Evolutionary conservation across 352 stramenopile genomes (phyloP), one percentile per base, ranked within the genome.

Genomic region (Pythium aristosporum): DNA sequence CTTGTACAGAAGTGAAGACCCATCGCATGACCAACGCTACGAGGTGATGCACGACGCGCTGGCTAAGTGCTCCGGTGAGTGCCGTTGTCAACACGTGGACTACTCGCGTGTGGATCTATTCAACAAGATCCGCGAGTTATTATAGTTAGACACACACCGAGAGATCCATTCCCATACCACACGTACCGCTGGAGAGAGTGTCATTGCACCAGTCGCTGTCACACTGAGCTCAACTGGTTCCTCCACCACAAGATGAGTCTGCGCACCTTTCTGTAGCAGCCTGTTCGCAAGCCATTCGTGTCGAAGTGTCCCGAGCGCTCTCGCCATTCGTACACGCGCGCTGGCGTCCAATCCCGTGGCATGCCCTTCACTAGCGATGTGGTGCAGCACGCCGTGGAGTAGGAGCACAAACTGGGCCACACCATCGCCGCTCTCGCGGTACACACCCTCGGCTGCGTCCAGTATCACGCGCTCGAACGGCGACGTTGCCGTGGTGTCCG

Each of bases 321-420:
- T 56, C 21, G 77, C 73, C 16, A 88, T 44, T 30, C 71, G 63
- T 11, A 68, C 59, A 37, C 46, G 30, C 30, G 47, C 13, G 8
- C 34, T 37, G 6, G 32, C 48, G 0, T 28, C 43, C 16, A 36
- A 1, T 10, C 37, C 4, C 11, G 20, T 50, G n/a, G 42, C 34
- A 16, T 20, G 16, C 2, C 16, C 37, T 34, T 25, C 36, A 18
- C 16, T 15, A 3, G 20, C 18, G 21, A 69, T 34, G 12, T 61
- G 53, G 12, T 57, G 63, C 49, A 82, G 25, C 0, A 71, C 55
- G 11, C 73, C 66, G 34, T 84, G 60, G 1, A 94, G 30, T 20
- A 91, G 32, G 37, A 94, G 49, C 43, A 92, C 68, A 51, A 92
- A 87, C 63, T 83, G 69, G 15, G 63, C 85, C 7, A 73, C 71